Evolutionary conservation across 805 yeast species (phyloP), one percentile per base, ranked within the genome.

Genomic region (Teunomyces pallodes): DNA sequence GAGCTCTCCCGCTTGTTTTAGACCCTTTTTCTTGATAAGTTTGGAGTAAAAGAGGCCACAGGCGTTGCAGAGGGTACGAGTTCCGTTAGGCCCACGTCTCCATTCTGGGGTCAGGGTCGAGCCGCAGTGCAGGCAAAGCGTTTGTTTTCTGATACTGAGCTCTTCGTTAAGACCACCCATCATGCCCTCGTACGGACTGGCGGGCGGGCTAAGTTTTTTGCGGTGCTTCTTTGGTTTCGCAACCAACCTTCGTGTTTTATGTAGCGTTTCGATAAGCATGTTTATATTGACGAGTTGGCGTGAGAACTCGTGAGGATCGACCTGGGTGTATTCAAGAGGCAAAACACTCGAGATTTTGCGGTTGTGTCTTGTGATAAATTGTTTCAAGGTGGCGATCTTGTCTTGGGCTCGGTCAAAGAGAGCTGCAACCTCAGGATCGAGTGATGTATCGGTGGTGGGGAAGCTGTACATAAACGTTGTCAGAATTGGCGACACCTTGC

Each of bases 21-120:
- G 16, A 2, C 60, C 58, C 29, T 43, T 30, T 42, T 44, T 43
- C 16, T 49, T 50, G 5, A 49, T 33, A 14, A 56, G 33, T 36
- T 57, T 57, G 3, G 55, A 48, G 36, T 54, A 57, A 38, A 55
- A 55, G 13, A 57, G 47, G 9, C 61, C 61, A 31, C 61, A 57
- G 1, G 61, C 61, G 42, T 57, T 57, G 48, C 61, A 57, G 20
- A 57, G 47, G 4, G 54, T 51, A 6, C 56, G 42, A 39, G 43
- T 42, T 6, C 61, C 61, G 9, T 33, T 26, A 4, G 61, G 61
- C 1, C 61, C 61, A 12, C 55, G 46, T 9, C 61, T 41, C 61
- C 61, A 57, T 41, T 56, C 60, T 4, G 61, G 61, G 0, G 61
- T 54, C 14, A 46, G 51, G 26, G 46, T 50, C n/a, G 54, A 50